Percentiles rank a stretch among this genome's conserved stretches.
These are phyloP conservation scores for Guyanaporus albipodus DNA, from an alignment of 768 basidiomycete genomes.

Conservation along the genomic window DNA sequence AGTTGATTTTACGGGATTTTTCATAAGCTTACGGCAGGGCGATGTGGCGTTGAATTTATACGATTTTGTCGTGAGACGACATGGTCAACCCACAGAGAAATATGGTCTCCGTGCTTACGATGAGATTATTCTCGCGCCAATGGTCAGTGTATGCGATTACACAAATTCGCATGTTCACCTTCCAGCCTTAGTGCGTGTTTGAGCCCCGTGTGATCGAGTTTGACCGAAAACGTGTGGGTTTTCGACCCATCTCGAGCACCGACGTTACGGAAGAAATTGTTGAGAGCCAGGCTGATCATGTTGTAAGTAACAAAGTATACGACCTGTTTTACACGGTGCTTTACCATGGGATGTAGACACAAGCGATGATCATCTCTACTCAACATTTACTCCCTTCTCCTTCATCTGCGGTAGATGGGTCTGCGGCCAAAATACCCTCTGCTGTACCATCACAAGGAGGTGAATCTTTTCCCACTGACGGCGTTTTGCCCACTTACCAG, in stretches of 20 bases:
- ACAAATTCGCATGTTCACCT: neutral
- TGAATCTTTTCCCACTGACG: slow-evolving; percentile 1
- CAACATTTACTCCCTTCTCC: slow-evolving; percentile 62
- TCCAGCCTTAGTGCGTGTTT: slow-evolving; percentile 70
- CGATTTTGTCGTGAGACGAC: slow-evolving; percentile 82
- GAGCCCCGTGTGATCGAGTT: slow-evolving; percentile 93
- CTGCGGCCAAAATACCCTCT: slow-evolving; percentile 19
- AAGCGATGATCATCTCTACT: slow-evolving; percentile 89
- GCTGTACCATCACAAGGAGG: slow-evolving; percentile 27
- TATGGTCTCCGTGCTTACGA: slow-evolving; percentile 91
- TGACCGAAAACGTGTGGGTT: slow-evolving; percentile 60
- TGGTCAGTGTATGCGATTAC: slow-evolving; percentile 51
- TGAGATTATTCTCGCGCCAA: slow-evolving; percentile 90
- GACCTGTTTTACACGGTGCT: neutral
- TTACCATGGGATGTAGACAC: slow-evolving; percentile 52
- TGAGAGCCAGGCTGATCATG: slow-evolving; percentile 48
- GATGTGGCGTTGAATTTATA: slow-evolving; percentile 89
- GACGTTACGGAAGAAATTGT: slow-evolving; percentile 77
- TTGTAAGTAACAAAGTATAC: slow-evolving; percentile 35
- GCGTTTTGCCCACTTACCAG: neutral
- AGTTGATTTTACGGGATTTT: neutral
- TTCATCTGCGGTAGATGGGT: slow-evolving; percentile 27
- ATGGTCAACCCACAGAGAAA: slow-evolving; percentile 75
- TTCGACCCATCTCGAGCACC: slow-evolving; percentile 45
- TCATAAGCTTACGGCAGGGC: slow-evolving; percentile 43